Evolutionary conservation across 2,329 filamentous ascomycete genomes (phyloP).

Genomic region (Penicillium brasilianum): DNA sequence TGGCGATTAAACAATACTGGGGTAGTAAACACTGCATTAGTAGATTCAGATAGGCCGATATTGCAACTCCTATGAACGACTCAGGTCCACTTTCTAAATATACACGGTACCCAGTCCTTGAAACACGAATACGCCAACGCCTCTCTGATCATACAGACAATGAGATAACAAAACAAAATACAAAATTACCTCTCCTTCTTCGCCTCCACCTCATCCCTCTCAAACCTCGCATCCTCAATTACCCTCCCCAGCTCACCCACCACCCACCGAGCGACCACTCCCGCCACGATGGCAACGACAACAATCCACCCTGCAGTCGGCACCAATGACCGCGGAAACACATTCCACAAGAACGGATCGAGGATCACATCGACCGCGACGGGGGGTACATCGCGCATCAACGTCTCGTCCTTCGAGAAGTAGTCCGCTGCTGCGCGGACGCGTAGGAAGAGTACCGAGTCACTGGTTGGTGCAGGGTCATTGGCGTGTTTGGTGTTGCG

Average conservation of each 20-base stretch:
- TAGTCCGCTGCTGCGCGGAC: slow-evolving; percentile 82
- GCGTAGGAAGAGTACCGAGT: slow-evolving; percentile 72
- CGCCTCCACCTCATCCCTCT: slow-evolving; percentile 17
- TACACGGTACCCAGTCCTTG: neutral
- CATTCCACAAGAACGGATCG: slow-evolving; percentile 80
- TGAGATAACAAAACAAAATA: neutral
- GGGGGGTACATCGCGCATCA: slow-evolving; percentile 76
- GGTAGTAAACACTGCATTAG: neutral
- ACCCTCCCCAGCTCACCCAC: slow-evolving; percentile 32
- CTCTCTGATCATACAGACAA: neutral
- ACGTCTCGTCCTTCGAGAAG: slow-evolving; percentile 71
- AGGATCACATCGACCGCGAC: slow-evolving; percentile 82
- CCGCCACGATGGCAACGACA: slow-evolving; percentile 61
- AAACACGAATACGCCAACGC: neutral
- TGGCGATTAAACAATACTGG: neutral
- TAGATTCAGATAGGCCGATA: neutral
- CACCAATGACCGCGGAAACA: slow-evolving; percentile 77
- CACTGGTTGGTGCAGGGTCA: slow-evolving; percentile 31
- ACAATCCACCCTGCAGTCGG: slow-evolving; percentile 73
- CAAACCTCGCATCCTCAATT: slow-evolving; percentile 27
- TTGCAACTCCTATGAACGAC: neutral
- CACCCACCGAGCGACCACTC: slow-evolving; percentile 49
- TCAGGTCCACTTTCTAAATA: neutral
- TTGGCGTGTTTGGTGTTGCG: neutral
- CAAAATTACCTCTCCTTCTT: slow-evolving; percentile 29